A percentile compares a stretch with the other conserved stretches of the same genome.
phyloP scores from a whole-genome alignment of 495 filamentous ascomycete genomes.

The Polyplosphaeria fusca region DNA sequence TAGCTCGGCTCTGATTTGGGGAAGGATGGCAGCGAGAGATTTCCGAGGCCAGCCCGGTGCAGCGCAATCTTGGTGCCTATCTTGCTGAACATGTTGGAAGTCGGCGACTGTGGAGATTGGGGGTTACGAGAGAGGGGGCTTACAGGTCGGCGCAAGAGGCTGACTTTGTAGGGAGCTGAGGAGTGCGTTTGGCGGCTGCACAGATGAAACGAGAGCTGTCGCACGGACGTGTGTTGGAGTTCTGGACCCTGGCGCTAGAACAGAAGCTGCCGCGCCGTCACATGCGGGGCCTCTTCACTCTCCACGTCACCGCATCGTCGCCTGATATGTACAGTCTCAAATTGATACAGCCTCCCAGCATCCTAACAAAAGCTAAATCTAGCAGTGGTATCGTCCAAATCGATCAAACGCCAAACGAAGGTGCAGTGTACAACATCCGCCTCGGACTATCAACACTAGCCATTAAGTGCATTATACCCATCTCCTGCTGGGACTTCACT shows the following conservation, averaged over 20 bases:
- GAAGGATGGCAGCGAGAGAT: constrained; percentile 22
- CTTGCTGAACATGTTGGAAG: constrained; percentile 22
- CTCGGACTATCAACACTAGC: background rate
- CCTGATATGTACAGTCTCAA: no score
- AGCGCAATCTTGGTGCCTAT: constrained; percentile 24
- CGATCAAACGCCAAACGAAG: background rate
- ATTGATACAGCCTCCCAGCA: background rate
- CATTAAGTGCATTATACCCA: background rate
- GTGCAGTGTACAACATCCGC: background rate
- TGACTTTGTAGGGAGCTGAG: constrained; percentile 2
- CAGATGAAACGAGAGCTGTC: constrained; percentile 14
- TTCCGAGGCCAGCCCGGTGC: constrained; percentile 21
- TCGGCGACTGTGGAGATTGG: background rate
- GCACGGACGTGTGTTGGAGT: constrained; percentile 10
- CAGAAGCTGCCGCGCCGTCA: no score
- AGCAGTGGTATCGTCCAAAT: constrained; percentile 3
- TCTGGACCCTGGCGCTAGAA: background rate
- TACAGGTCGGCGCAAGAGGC: background rate
- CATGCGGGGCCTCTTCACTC: no score
- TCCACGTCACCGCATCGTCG: no score
- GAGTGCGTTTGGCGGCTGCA: constrained; percentile 7
- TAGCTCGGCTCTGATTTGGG: constrained; percentile 9
- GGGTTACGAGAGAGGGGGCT: background rate
- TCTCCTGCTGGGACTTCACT: background rate
- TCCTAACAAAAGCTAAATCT: background rate